A percentile compares a stretch with the other conserved stretches of the same genome.
Conservation (phyloP, 768 basidiomycete genomes). For the Mycena galericulata region DNA sequence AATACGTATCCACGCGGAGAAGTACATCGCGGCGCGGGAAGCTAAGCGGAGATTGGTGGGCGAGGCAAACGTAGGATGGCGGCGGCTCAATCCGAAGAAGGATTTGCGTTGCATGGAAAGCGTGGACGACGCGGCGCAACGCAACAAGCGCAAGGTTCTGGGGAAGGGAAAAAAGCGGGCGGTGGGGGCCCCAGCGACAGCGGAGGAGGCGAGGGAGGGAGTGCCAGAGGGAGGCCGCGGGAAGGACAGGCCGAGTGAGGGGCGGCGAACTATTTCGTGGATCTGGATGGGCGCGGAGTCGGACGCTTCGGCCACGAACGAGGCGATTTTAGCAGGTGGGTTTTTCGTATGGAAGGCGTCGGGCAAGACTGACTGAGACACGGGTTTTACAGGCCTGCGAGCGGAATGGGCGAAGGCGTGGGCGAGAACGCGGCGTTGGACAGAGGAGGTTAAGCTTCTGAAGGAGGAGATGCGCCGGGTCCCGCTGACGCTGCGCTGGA, state of each 20-base stretch:
- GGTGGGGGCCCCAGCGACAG: background rate
- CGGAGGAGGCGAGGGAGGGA: background rate
- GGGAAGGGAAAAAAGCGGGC: background rate
- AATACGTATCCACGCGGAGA: constrained; percentile 17
- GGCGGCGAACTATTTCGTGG: constrained; percentile 17
- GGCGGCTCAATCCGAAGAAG: background rate
- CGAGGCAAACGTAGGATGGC: background rate
- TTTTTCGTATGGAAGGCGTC: background rate
- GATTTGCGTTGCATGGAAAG: constrained; percentile 22
- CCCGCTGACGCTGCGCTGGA: no score
- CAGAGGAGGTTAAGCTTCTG: constrained; percentile 26
- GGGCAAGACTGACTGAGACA: background rate
- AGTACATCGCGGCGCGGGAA: constrained; percentile 23
- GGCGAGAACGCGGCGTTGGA: constrained; percentile 18
- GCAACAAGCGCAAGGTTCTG: background rate
- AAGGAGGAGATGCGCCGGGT: constrained; percentile 30
- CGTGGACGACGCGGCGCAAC: background rate
- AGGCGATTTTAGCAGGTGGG: constrained; percentile 11
- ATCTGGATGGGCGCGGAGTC: constrained; percentile 22
- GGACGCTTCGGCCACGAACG: background rate
- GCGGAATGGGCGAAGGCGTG: constrained; percentile 33
- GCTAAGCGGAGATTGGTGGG: constrained; percentile 8
- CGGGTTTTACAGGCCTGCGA: constrained; percentile 5
- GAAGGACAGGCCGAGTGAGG: no score
- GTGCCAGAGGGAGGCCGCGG: background rate